Evolutionary conservation across 2,329 filamentous ascomycete species (phyloP), one percentile per base, ranked within the genome.

Genomic region (Drechslera avenae): DNA sequence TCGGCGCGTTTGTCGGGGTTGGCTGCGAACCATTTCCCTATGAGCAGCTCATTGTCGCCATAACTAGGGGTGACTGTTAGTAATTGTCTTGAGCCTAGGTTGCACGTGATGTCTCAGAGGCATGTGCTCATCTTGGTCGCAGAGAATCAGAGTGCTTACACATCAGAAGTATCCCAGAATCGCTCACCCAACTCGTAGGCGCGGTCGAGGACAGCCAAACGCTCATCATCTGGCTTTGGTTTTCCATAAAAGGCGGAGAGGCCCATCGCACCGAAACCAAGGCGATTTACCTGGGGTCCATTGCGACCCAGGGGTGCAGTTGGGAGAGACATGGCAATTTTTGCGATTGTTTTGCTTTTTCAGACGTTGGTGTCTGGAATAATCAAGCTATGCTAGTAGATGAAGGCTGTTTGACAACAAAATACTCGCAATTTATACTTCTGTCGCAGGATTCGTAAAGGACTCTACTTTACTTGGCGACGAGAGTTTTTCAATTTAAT

Each of bases 231-330:
- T 2, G 79, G 74, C 42, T 77, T 79, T 4, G 72, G 62, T n/a
- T 60, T 52, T 41, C 79, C 79, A 55, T 83, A 82, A 63, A 77
- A 78, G 37, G 68, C 66, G 36, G 56, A 68, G 32, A 79, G 54
- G 3, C 81, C 80, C 82, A 85, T 84, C 17, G 79, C 69, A 13
- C 83, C 81, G 26, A 83, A 77, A 9, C 83, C 82, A 6, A 84
- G 59, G 7, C 75, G 73, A 3, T 78, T 75, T 26, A 86, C 78
- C 16, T 76, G 60, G 0, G 80, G 80, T 13, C 82, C 82, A 57
- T 80, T 74, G 52, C 77, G 79, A 52, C 82, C 81, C 12, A 85
- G 73, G 32, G 75, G 75, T 49, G 75, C 75, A 23, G 75, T 78
- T 4, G 75, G 74, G 14, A 78, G 68, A 59, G 68, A 66, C 67